These are phyloP conservation scores for Euphorbia lathyris DNA, from an alignment of 345 rosid species.

Conservation along the genomic window DNA sequence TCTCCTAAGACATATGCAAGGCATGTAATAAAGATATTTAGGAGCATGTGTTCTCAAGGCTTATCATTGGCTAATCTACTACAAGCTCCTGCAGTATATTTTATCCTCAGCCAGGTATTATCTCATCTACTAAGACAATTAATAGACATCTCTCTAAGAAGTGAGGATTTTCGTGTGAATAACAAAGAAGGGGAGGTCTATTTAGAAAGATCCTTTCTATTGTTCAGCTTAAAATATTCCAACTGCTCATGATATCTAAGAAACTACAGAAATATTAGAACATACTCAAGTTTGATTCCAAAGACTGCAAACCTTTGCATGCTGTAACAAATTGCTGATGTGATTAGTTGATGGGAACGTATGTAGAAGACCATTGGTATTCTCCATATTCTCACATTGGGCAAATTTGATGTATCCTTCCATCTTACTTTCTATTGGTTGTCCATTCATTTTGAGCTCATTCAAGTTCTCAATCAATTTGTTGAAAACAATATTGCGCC, in stretches of 20 bases:
- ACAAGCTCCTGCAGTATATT: not conserved
- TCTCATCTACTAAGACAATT: not conserved
- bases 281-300: not conserved
- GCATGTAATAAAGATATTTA: not conserved
- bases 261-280: slow-evolving; percentile 12
- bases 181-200: not conserved
- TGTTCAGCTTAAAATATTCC: not conserved
- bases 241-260: not conserved
- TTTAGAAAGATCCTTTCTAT: not conserved
- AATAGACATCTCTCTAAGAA: not conserved
- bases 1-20: not conserved
- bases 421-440: slow-evolving; percentile 38
- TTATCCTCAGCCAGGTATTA: not conserved
- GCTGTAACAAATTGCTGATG: slow-evolving; percentile 37
- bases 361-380: slow-evolving; percentile 31
- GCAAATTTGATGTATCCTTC: slow-evolving; percentile 46
- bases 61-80: not conserved
- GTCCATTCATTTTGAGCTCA: slow-evolving; percentile 53
- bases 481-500: slow-evolving; percentile 37
- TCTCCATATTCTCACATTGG: slow-evolving; percentile 44
- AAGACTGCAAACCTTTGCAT: slow-evolving; percentile 47
- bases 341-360: slow-evolving; percentile 36
- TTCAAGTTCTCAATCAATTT: slow-evolving; percentile 43
- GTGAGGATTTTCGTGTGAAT: not conserved
- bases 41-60: not conserved